These are phyloP conservation scores for Cetraspora pellucida DNA, from an alignment of 192 early-diverging fungal species.

Conservation along the genomic window DNA sequence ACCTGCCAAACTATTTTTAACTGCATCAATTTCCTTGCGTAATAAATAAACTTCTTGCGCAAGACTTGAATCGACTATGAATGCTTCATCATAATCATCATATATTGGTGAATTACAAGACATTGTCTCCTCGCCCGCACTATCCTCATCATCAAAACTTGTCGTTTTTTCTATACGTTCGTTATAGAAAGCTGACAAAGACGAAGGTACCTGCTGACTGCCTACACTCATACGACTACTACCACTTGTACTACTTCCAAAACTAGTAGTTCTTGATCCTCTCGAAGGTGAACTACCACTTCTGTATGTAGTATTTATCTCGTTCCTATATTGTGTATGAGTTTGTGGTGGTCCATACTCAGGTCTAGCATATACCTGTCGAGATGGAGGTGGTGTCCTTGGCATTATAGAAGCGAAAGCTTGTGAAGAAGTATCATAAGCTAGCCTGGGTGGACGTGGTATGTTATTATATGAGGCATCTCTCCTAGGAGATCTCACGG, in stretches of 20 bases:
- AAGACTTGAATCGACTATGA: neutral
- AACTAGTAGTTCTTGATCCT: slow-evolving; percentile 4
- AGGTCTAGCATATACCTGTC: neutral
- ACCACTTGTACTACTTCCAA: slow-evolving; percentile 8
- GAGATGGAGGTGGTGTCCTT: slow-evolving; percentile 18
- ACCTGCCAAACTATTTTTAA: slow-evolving; percentile 13
- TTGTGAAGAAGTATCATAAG: neutral
- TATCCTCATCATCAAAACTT: slow-evolving; percentile 31
- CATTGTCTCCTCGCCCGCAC: neutral
- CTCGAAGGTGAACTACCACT: neutral
- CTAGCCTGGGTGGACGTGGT: slow-evolving; percentile 23
- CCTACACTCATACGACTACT: neutral
- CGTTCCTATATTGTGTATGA: neutral
- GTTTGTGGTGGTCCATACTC: neutral
- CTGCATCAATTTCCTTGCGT: slow-evolving; percentile 31
- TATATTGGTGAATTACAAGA: neutral
- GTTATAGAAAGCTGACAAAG: neutral
- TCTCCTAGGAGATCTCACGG: slow-evolving; percentile 17
- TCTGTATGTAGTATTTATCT: neutral
- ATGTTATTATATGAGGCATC: neutral
- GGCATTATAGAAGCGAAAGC: neutral
- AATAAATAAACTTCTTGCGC: slow-evolving; percentile 9
- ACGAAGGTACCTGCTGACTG: neutral
- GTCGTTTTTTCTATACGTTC: slow-evolving; percentile 35
- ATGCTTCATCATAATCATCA: neutral